These are phyloP conservation scores for Chaetomiaceae sp. DNA, from an alignment of 2,329 filamentous ascomycete species.

Conservation along the genomic window DNA sequence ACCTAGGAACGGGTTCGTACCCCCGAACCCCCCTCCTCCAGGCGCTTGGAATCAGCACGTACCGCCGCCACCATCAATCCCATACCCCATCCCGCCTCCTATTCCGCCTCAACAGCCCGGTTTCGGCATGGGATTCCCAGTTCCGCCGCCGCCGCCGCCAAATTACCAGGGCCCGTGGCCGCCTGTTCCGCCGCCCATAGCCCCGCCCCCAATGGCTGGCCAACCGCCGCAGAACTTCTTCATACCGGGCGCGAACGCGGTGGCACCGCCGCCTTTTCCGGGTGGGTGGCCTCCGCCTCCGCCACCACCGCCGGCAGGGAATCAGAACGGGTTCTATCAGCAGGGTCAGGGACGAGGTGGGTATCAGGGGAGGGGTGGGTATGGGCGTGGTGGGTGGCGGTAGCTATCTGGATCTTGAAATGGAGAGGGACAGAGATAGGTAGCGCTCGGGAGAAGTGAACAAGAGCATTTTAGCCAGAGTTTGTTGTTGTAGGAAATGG, in stretches of 20 bases:
- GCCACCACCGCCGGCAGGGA: conserved; percentile 15
- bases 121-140: conserved; percentile 17
- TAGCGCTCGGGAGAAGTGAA: no score
- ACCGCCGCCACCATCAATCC: conserved; percentile 19
- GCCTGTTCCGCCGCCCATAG: conserved; percentile 33
- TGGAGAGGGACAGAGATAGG: not conserved
- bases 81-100: conserved; percentile 20
- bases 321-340: conserved; percentile 8
- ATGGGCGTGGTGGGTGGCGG: conserved; percentile 25
- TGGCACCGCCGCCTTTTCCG: conserved; percentile 19
- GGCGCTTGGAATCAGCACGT: conserved; percentile 8
- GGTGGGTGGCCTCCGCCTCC: conserved; percentile 24
- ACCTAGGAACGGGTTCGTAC: conserved; percentile 21
- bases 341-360: conserved; percentile 29
- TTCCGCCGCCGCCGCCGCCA: conserved; percentile 35
- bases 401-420: not conserved
- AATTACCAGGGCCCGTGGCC: conserved; percentile 42
- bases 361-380: conserved; percentile 29
- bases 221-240: conserved; percentile 13
- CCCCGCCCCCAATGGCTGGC: not conserved
- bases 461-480: no score
- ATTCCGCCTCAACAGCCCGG: conserved; percentile 14
- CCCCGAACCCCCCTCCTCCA: conserved; percentile 24
- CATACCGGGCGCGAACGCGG: conserved; percentile 9
- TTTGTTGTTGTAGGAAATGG: no score